Evolutionary conservation across 2,329 filamentous ascomycete species (phyloP).

Genomic region (Beauveria sp.): DNA sequence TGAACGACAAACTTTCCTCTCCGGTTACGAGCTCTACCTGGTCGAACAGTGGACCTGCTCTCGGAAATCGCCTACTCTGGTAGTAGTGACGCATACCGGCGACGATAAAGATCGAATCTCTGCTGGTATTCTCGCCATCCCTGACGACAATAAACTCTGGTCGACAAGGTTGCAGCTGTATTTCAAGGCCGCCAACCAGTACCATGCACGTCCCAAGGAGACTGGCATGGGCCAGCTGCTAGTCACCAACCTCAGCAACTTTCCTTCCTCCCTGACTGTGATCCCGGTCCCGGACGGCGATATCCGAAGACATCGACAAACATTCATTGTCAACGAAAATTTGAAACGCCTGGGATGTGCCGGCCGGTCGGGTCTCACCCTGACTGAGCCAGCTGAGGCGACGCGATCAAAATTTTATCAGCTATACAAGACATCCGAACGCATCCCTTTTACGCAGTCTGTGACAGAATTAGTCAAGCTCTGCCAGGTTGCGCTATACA

Average conservation of each 20-base stretch:
- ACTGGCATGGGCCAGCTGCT: slow-evolving; percentile 79
- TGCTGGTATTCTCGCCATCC: slow-evolving; percentile 74
- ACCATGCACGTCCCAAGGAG: slow-evolving; percentile 75
- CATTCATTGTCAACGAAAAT: slow-evolving; percentile 91
- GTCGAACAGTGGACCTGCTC: slow-evolving; percentile 98
- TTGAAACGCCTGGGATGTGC: slow-evolving; percentile 89
- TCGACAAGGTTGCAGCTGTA: slow-evolving; percentile 72
- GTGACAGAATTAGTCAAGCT: slow-evolving; percentile 86
- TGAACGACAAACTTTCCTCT: slow-evolving; percentile 60
- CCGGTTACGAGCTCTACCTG: slow-evolving; percentile 86
- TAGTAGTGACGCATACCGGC: slow-evolving; percentile 89
- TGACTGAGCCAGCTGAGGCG: slow-evolving; percentile 69
- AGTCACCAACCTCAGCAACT: slow-evolving; percentile 88
- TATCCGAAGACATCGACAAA: slow-evolving; percentile 66
- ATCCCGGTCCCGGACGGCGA: slow-evolving; percentile 85
- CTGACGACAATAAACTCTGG: slow-evolving; percentile 72
- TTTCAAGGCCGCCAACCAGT: slow-evolving; percentile 78
- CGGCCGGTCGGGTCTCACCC: slow-evolving; percentile 75
- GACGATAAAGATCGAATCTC: slow-evolving; percentile 71
- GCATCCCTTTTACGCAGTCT: slow-evolving; percentile 66
- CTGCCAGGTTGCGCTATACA: slow-evolving; percentile 78
- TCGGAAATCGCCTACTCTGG: slow-evolving; percentile 77
- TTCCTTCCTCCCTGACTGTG: slow-evolving; percentile 88
- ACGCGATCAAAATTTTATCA: slow-evolving; percentile 89
- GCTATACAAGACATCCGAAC: slow-evolving; percentile 80